Base-by-base conservation (phyloP, 495 filamentous ascomycete species). In the Penicillium steckii region DNA sequence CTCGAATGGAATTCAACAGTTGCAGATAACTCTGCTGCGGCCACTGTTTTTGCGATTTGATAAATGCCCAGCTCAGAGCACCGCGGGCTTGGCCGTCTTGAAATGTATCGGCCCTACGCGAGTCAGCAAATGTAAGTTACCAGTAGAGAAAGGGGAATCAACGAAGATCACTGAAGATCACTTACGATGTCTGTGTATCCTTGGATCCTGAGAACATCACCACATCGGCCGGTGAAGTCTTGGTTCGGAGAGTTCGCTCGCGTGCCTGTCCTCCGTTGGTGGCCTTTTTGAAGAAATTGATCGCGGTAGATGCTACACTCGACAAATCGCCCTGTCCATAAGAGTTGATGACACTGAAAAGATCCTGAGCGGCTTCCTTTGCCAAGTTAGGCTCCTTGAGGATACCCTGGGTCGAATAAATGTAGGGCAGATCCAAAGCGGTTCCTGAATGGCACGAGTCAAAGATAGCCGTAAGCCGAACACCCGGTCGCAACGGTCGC, bases 401-500 rank as follows among this genome's bases (percentile, higher is more conserved):
- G 44, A 97, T 80, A 60, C 94, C 94, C 69, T 88, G 84, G 4
- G 92, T 97, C 47, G 88, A 93, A 77, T 98, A 98, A 59, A 98
- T 88, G 71, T 97, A 98, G 30, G 94, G 94, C 27, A 98, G 84
- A 62, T 98, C 94, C 56, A 98, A 81, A 4, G 92, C 94, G 1
- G 94, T 95, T 52, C 94, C 94, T 10, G 92, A 96, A 72, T 98
- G 94, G 72, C 94, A 98, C 10, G 92, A 96, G 74, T 98, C 94
- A 73, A 96, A 98, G 66, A 98, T 96, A 27, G 94, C 95, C 1
- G 94, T 98, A 44, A 98, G 73, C 23, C 94, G 86, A 6, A 96
- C 94, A 50, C 94, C 94, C 2, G 88, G 78, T 48, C 79, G 80
- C n/a, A 98, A 76, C 4, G 90, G 86, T 30, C 74, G 74, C 45